Conservation (phyloP, 352 stramenopile genomes). For the Thalassiosira exigua region DNA sequence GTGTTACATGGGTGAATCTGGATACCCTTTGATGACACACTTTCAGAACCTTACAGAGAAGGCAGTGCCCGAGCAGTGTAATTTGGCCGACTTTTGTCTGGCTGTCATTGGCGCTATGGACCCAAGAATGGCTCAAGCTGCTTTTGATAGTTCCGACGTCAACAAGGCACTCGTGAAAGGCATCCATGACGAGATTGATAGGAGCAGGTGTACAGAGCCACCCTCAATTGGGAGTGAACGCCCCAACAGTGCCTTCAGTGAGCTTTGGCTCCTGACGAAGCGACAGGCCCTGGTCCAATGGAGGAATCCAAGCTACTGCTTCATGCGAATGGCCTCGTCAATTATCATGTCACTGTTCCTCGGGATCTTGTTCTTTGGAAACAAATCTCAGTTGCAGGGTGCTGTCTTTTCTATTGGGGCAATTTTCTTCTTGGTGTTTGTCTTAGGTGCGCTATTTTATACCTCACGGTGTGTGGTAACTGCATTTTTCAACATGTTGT, state of each 20-base stretch:
- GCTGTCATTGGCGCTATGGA: slow-evolving; percentile 21
- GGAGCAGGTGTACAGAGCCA: background rate
- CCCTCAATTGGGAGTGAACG: slow-evolving; percentile 17
- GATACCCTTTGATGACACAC: slow-evolving; percentile 32
- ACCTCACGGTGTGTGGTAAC: too few species aligned
- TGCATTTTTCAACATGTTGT: too few species aligned
- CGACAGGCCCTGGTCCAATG: slow-evolving; percentile 53
- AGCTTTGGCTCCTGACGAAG: slow-evolving; percentile 34
- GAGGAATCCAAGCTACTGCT: slow-evolving; percentile 58
- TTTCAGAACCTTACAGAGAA: slow-evolving; percentile 21
- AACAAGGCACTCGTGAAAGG: slow-evolving; percentile 3
- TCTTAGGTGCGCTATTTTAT: too few species aligned
- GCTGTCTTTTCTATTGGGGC: slow-evolving; percentile 57
- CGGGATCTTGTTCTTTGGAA: slow-evolving; percentile 54
- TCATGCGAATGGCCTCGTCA: slow-evolving; percentile 47
- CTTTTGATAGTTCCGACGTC: slow-evolving; percentile 34
- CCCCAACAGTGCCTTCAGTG: slow-evolving; percentile 5
- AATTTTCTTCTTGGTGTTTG: slow-evolving; percentile 65
- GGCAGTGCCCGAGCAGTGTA: slow-evolving; percentile 11
- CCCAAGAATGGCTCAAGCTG: slow-evolving; percentile 22
- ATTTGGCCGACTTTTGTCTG: slow-evolving; percentile 43
- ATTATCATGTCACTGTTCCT: slow-evolving; percentile 37
- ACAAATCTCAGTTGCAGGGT: slow-evolving; percentile 41
- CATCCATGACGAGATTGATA: slow-evolving; percentile 36
- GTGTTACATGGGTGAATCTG: slow-evolving; percentile 85